A percentile compares a stretch with the other conserved stretches of the same genome.
phyloP scores from a whole-genome alignment of 2,329 filamentous ascomycete species.

The Pseudogymnoascus sp. region DNA sequence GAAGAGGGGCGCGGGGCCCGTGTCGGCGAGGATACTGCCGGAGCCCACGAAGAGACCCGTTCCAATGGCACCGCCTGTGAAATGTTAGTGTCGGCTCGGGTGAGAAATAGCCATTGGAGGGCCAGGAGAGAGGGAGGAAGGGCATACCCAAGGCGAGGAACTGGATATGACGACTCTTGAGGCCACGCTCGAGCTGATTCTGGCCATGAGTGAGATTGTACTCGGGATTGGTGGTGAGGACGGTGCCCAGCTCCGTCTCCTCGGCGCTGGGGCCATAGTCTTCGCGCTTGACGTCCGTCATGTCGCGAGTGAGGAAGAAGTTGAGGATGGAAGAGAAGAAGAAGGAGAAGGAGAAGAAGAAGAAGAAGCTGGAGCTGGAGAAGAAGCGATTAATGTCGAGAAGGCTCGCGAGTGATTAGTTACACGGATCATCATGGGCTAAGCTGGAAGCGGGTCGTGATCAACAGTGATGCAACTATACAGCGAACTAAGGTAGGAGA shows the following conservation, averaged over 20 bases:
- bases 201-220: constrained; percentile 30
- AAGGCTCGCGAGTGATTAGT: constrained; percentile 2
- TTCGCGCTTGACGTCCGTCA: constrained; percentile 9
- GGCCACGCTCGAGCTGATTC: constrained; percentile 43
- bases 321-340: not conserved
- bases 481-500: not conserved
- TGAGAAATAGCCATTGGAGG: not conserved
- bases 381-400: not conserved
- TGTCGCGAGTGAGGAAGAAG: constrained; percentile 1
- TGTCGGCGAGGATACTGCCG: constrained; percentile 44
- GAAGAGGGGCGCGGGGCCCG: constrained; percentile 58
- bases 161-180: constrained; percentile 53
- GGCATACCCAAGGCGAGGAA: constrained; percentile 46
- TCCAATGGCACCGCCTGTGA: constrained; percentile 45
- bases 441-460: constrained; percentile 1
- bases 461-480: constrained; percentile 7
- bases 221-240: constrained; percentile 25
- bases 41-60: constrained; percentile 58
- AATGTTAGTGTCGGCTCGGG: constrained; percentile 9
- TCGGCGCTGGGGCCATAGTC: constrained; percentile 9
- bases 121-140: not conserved
- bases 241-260: constrained; percentile 9
- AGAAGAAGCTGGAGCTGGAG: not conserved
- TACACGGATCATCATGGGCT: constrained; percentile 1
- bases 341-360: not conserved